Evolutionary conservation across 2,329 filamentous ascomycete species (phyloP).

Genomic region (Diaporthe batatas): DNA sequence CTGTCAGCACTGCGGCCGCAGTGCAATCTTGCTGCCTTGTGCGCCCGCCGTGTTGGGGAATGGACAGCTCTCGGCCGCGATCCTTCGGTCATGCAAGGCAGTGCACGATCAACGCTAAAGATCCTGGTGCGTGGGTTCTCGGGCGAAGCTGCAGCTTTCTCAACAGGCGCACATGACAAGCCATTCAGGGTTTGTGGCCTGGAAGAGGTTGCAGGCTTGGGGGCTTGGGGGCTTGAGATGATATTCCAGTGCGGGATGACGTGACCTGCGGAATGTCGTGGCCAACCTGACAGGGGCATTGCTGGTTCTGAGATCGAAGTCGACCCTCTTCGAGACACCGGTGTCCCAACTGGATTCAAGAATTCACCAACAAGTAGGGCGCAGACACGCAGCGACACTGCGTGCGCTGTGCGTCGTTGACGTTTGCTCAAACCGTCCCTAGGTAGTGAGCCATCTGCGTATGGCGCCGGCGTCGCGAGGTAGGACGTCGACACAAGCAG

Average conservation of each 20-base stretch:
- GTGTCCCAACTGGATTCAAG: not conserved
- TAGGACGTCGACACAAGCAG: constrained; percentile 23
- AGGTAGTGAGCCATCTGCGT: too few species aligned
- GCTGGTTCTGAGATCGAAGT: constrained; percentile 6
- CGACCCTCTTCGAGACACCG: not conserved
- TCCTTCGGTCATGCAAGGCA: constrained; percentile 24
- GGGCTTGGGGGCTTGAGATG: not conserved
- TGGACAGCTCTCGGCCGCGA: not conserved
- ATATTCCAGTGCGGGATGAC: not conserved
- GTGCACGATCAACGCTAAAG: constrained; percentile 1
- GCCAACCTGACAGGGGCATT: constrained; percentile 8
- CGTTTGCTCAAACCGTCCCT: not conserved
- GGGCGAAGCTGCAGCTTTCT: not conserved
- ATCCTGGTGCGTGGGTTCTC: not conserved
- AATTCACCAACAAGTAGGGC: not conserved
- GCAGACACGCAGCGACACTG: constrained; percentile 2
- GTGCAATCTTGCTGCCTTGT: constrained; percentile 20
- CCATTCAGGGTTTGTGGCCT: too few species aligned
- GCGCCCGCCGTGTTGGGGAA: constrained; percentile 1
- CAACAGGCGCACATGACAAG: not conserved
- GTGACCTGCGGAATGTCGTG: constrained; percentile 14
- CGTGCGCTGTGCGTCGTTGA: constrained; percentile 21
- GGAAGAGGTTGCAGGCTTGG: not conserved
- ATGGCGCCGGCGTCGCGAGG: not conserved
- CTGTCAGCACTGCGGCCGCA: not conserved